phyloP scores from a whole-genome alignment of 2,329 filamentous ascomycete genomes.

The Alternaria gansuensis region DNA sequence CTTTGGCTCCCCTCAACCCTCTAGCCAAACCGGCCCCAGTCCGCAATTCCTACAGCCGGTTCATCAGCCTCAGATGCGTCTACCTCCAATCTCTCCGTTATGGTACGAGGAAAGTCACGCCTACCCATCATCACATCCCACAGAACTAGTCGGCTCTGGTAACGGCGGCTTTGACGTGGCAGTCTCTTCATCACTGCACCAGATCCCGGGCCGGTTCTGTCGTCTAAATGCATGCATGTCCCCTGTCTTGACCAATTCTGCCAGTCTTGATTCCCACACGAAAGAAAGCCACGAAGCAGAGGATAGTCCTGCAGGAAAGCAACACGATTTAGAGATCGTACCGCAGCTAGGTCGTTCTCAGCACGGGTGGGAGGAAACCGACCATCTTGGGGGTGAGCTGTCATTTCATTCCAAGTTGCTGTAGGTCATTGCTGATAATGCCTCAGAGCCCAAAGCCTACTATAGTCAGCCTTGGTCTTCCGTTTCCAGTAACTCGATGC shows the following conservation, averaged over 20 bases:
- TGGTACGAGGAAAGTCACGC: slow-evolving; percentile 21
- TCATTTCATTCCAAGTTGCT: neutral
- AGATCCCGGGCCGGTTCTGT: neutral
- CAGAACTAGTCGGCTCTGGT: neutral
- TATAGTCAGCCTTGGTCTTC: slow-evolving; percentile 7
- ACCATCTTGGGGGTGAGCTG: neutral
- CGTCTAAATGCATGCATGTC: neutral
- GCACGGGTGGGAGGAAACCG: neutral
- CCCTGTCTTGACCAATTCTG: neutral
- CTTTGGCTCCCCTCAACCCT: slow-evolving; percentile 23
- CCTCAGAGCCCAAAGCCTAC: neutral
- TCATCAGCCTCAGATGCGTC: slow-evolving; percentile 35
- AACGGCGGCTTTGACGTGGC: neutral
- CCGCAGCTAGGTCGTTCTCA: neutral
- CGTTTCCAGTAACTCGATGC: neutral
- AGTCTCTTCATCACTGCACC: slow-evolving; percentile 1
- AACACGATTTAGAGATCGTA: neutral
- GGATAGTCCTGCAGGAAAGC: neutral
- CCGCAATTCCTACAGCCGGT: slow-evolving; percentile 39
- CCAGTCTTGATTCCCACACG: neutral
- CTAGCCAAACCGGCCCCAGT: slow-evolving; percentile 3
- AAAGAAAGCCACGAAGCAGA: neutral
- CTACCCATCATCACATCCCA: neutral
- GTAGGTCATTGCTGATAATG: neutral
- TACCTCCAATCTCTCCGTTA: slow-evolving; percentile 27